Base-by-base conservation (phyloP, 2,329 filamentous ascomycete species). In the Mollisiaceae sp. region DNA sequence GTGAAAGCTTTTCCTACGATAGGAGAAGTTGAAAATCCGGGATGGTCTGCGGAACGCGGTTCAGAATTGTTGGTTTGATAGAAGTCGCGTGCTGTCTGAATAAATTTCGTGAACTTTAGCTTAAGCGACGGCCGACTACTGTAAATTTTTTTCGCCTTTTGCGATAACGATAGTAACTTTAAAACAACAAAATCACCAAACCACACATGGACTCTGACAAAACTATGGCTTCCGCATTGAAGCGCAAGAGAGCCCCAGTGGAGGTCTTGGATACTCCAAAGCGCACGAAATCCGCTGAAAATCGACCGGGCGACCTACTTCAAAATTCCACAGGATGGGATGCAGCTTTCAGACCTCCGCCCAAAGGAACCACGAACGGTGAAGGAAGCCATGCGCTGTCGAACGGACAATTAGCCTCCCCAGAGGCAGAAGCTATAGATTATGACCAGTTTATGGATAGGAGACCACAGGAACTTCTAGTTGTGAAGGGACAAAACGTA, bases 1-100 rank as follows among this genome's bases (percentile, higher is more conserved):
- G 81, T 91, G 82, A 72, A 4, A n/a, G 59, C n/a, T 35, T 32
- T 8, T 35, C 32, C 24, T 9, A 47, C n/a, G 4, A 47, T 20
- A 8, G n/a, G 3, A 47, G 15, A 9, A 9, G 3, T 8, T 4
- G 8, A 18, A 47, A 18, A 18, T 47, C 8, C 43, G 32, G n/a
- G 18, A 35, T 35, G 4, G 50, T 50, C 24, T 35, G 14, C 5
- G 4, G 14, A 24, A 35, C n/a, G 50, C 50, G 50, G 22, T 54
- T 35, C 14, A 20, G 6, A 45, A 8, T 2, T 9, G 38, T 41
- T 41, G 38, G 11, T 41, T 45, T 41, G 38, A 18, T 45, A n/a
- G 43, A 45, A 22, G 45, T 50, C 45, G 45, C 45, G 45, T 50
- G n/a, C n/a, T 50, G 20, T 41, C 27, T 41, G 38, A 41, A 41